phyloP scores from a whole-genome alignment of 2,329 filamentous ascomycete genomes.

The Fusarium siculi region DNA sequence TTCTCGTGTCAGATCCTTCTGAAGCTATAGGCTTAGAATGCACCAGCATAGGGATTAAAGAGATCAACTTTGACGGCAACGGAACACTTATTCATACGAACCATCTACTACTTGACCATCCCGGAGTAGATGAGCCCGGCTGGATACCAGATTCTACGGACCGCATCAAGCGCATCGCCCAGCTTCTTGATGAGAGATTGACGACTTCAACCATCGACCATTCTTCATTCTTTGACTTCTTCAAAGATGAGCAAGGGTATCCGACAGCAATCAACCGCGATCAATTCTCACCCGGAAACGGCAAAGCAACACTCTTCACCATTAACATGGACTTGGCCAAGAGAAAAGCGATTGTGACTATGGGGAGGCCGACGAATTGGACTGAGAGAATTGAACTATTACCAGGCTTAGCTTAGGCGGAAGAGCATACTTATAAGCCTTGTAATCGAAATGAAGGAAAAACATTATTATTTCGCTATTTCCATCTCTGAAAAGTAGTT shows the following conservation, averaged over 20 bases:
- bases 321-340: slow-evolving; percentile 32
- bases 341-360: slow-evolving; percentile 2
- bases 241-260: slow-evolving; percentile 35
- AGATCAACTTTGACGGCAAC: slow-evolving; percentile 5
- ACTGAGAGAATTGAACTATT: slow-evolving; percentile 11
- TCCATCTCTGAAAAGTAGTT: rapidly evolving
- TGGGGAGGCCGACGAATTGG: slow-evolving; percentile 26
- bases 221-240: slow-evolving; percentile 24
- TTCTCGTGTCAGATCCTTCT: slow-evolving; percentile 21
- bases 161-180: slow-evolving; percentile 9
- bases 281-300: not conserved
- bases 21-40: slow-evolving; percentile 39
- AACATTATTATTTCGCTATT: not conserved
- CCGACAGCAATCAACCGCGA: slow-evolving; percentile 32
- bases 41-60: slow-evolving; percentile 31
- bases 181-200: slow-evolving; percentile 1
- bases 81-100: slow-evolving; percentile 34
- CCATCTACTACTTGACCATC: slow-evolving; percentile 31
- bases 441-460: not conserved
- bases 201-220: not conserved
- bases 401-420: not conserved
- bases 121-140: slow-evolving; percentile 19
- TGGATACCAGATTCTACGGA: slow-evolving; percentile 31
- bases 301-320: slow-evolving; percentile 32
- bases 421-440: not conserved